A percentile compares a stretch with the other conserved stretches of the same genome.
phyloP scores from a whole-genome alignment of 306 rosid genomes.

The Medicago lupulina region DNA sequence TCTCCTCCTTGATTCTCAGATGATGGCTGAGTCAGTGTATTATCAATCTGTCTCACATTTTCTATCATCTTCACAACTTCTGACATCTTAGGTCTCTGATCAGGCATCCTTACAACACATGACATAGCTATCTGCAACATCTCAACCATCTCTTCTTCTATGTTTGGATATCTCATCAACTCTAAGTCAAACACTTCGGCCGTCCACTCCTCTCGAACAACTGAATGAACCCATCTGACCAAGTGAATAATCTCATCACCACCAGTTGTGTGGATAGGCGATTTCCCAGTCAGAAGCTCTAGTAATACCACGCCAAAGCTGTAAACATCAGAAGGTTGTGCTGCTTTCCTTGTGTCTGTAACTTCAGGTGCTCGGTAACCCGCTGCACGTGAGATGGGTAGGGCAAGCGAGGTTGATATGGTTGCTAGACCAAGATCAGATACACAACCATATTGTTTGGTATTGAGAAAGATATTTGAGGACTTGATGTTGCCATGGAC shows the following conservation, averaged over 20 bases:
- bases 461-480: conserved; percentile 76
- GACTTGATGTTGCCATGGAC: conserved; percentile 88
- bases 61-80: conserved; percentile 81
- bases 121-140: conserved; percentile 92
- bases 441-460: conserved; percentile 69
- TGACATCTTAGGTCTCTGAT: conserved; percentile 82
- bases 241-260: conserved; percentile 91
- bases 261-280: conserved; percentile 84
- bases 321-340: conserved; percentile 82
- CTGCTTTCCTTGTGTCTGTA: conserved; percentile 83
- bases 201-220: conserved; percentile 94
- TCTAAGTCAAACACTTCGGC: conserved; percentile 92
- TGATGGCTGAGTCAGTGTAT: conserved; percentile 50
- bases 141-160: conserved; percentile 98
- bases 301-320: conserved; percentile 91
- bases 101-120: conserved; percentile 87
- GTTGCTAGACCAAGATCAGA: conserved; percentile 84
- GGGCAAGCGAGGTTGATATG: conserved; percentile 70
- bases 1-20: conserved; percentile 58
- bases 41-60: conserved; percentile 63
- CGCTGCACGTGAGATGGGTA: conserved; percentile 86
- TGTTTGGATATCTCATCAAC: conserved; percentile 81
- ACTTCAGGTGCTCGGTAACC: conserved; percentile 96
- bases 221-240: conserved; percentile 97
- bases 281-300: conserved; percentile 87